Evolutionary conservation across 306 rosid genomes (phyloP), one percentile per base, ranked within the genome.

Genomic region (Morella rubra): DNA sequence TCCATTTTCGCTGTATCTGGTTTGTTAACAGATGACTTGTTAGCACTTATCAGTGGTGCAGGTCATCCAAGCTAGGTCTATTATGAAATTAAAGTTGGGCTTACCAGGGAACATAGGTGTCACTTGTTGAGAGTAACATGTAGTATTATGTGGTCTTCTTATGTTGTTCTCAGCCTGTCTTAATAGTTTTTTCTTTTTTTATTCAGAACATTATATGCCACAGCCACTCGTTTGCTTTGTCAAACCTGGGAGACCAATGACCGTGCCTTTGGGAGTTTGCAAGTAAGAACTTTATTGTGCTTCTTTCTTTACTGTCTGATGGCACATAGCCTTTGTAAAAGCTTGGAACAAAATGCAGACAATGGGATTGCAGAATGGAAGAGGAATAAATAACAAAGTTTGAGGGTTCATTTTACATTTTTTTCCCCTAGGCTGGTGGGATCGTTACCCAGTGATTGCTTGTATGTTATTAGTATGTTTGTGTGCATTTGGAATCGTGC

Each of bases 241-340:
- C 97, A 81, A 84, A 92, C 97, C 74, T 95, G 98, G 98, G 98
- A 95, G 84, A 86, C 72, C 82, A 90, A 95, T 81, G 97, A 92
- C 77, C 90, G 98, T 79, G 93, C 91, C 80, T 92, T 95, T 79
- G 91, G 90, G 49, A 95, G 85, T 90, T 87, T 95, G 88, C 97
- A 95, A 78, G 98, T 95, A 78, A 89, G 87, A 69, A 58, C 76
- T 66, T 62, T 52, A 20, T 67, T 56, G 44, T 44, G 54, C 71
- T 45, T n/a, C 84, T 82, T 82, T 75, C 49, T 53, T 59, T 75
- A 42, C 64, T 59, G 13, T 68, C 53, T 75, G 54, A 8, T 61
- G 51, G 62, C 40, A 58, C 16, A 20, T 71, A 20, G 11, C 56
- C 41, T 15, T 44, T 44, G 45, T 75, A 66, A 40, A 18, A 32